Evolutionary conservation across 2,329 filamentous ascomycete genomes (phyloP).

Genomic region (Aureobasidium sp.): DNA sequence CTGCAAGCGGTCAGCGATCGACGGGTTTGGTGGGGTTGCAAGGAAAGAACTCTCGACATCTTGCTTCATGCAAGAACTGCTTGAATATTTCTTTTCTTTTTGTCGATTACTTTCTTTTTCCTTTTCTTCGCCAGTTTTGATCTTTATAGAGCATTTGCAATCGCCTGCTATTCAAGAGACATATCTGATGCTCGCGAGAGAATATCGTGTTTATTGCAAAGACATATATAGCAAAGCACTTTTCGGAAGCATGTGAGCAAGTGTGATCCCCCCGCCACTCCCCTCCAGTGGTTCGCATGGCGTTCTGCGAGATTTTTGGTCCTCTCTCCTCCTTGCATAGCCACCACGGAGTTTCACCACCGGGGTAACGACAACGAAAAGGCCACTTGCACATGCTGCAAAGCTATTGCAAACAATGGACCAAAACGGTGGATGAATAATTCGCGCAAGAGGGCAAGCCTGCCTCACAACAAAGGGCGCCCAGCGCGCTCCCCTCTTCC

Average conservation of each 20-base stretch:
- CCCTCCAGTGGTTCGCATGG: background rate
- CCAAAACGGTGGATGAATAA: background rate
- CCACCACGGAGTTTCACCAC: background rate
- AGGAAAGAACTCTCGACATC: no score
- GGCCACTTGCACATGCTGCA: background rate
- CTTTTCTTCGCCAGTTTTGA: no score
- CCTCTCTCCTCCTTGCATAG: background rate
- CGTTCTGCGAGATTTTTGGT: background rate
- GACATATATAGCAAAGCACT: no score
- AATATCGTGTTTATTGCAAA: no score
- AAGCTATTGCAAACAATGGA: background rate
- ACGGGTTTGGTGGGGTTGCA: background rate
- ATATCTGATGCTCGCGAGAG: no score
- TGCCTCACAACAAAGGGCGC: no score
- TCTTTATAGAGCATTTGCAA: no score
- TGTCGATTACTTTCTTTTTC: background rate
- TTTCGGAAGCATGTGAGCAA: no score
- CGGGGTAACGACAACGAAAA: background rate
- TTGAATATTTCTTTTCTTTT: background rate
- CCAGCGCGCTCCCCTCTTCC: no score
- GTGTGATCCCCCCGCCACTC: background rate
- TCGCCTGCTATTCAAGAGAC: no score
- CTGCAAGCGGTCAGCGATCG: background rate
- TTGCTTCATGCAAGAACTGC: no score
- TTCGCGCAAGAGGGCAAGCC: background rate